Percentiles rank a stretch among this genome's conserved stretches.
Conservation (phyloP, 192 early-diverging fungal species). For the Jimgerdemannia flammicorona region DNA sequence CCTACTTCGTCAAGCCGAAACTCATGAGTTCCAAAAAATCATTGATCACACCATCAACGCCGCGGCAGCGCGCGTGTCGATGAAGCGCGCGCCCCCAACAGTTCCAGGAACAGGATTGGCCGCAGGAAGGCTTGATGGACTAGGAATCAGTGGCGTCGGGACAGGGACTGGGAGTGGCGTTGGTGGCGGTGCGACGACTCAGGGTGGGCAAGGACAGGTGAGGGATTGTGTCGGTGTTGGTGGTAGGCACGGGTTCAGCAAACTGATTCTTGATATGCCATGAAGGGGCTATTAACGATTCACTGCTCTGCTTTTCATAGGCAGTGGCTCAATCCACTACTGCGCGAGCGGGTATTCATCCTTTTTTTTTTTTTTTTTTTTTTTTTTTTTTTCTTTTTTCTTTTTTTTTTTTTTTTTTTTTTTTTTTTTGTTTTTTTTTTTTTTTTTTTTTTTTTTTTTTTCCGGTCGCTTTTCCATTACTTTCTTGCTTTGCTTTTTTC, state of each 20-base stretch:
- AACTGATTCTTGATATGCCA: not conserved
- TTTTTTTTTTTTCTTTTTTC: not conserved
- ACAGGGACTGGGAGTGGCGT: not conserved
- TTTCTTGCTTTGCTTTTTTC: not conserved
- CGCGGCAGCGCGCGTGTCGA: not conserved
- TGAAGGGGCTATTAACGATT: not conserved
- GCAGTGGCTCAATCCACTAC: not conserved
- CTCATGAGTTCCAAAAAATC: not conserved
- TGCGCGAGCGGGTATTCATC: not conserved
- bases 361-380: not conserved
- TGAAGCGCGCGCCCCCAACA: not conserved
- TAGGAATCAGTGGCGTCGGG: not conserved
- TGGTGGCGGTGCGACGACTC: not conserved
- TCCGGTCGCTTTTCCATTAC: not conserved
- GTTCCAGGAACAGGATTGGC: not conserved
- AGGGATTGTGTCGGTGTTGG: not conserved
- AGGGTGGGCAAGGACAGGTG: not conserved
- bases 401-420: not conserved
- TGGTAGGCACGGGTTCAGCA: not conserved
- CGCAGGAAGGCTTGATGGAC: not conserved
- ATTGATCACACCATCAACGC: not conserved
- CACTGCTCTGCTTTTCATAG: not conserved
- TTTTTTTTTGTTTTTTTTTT: not conserved
- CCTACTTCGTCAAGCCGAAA: not conserved
- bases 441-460: not conserved